Conservation (phyloP, 192 early-diverging fungal genomes). For the Coemansia sp. region DNA sequence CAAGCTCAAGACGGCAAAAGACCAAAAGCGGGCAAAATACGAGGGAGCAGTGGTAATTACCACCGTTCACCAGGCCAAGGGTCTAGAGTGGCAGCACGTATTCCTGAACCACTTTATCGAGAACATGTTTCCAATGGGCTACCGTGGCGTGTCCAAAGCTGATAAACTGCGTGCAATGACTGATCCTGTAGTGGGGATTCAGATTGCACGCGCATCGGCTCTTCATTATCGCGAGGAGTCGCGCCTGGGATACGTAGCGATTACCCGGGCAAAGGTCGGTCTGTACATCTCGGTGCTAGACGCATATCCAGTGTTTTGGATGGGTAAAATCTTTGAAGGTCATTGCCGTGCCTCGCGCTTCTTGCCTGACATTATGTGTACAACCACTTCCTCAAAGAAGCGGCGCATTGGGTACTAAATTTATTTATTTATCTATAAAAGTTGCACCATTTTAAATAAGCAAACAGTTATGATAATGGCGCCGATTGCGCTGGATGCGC, state of each 20-base stretch:
- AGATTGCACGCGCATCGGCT: neutral
- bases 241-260: slow-evolving; percentile 47
- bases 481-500: slow-evolving; percentile 9
- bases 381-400: neutral
- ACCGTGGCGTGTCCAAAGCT: slow-evolving; percentile 14
- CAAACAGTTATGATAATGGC: slow-evolving; percentile 16
- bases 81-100: slow-evolving; percentile 47
- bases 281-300: slow-evolving; percentile 45
- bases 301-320: slow-evolving; percentile 28
- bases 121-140: slow-evolving; percentile 46
- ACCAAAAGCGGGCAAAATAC: neutral
- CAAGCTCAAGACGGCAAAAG: slow-evolving; percentile 3
- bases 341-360: slow-evolving; percentile 28
- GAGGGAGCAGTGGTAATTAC: slow-evolving; percentile 32
- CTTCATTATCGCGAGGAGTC: slow-evolving; percentile 50
- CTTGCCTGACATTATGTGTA: slow-evolving; percentile 33
- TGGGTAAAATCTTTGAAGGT: slow-evolving; percentile 25
- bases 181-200: neutral
- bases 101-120: slow-evolving; percentile 53
- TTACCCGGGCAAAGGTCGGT: slow-evolving; percentile 38
- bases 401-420: neutral
- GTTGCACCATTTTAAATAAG: neutral
- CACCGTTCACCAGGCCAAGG: slow-evolving; percentile 53
- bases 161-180: slow-evolving; percentile 6
- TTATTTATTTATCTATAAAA: neutral